phyloP scores from a whole-genome alignment of 208 protist genomes.

The Herpetomonas muscarum region DNA sequence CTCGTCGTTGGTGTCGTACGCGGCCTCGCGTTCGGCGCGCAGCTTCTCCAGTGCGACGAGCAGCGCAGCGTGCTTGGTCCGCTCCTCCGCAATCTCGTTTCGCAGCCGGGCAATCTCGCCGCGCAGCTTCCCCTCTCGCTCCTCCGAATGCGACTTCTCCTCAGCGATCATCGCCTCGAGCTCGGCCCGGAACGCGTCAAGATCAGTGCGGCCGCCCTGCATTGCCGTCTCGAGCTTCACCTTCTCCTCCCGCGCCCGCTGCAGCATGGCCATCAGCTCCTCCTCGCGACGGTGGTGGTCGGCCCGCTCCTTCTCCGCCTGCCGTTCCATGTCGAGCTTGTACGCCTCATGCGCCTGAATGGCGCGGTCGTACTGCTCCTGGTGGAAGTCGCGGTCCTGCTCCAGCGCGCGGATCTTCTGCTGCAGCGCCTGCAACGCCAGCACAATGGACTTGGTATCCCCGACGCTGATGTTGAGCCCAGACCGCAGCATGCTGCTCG shows the following conservation, averaged over 20 bases:
- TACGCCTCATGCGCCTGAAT: conserved; percentile 79
- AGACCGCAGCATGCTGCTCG: conserved; percentile 80
- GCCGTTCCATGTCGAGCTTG: conserved; percentile 82
- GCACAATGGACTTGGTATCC: conserved; percentile 89
- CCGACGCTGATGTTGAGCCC: conserved; percentile 85
- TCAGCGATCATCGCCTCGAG: conserved; percentile 70
- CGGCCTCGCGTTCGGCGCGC: conserved; percentile 52
- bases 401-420: conserved; percentile 85
- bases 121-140: conserved; percentile 55
- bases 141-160: conserved; percentile 52
- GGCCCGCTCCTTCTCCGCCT: conserved; percentile 76
- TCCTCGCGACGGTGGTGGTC: conserved; percentile 69
- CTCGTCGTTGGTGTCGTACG: conserved; percentile 56
- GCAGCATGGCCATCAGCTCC: conserved; percentile 72
- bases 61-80: conserved; percentile 35
- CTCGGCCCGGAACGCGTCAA: conserved; percentile 64
- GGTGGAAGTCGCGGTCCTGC: conserved; percentile 83
- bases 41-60: conserved; percentile 53
- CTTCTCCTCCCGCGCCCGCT: conserved; percentile 60
- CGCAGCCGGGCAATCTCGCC: conserved; percentile 59
- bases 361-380: conserved; percentile 82
- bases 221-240: conserved; percentile 51
- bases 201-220: conserved; percentile 39
- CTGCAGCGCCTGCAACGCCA: conserved; percentile 84
- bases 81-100: conserved; percentile 53